A percentile compares a stretch with the other conserved stretches of the same genome.
phyloP scores from a whole-genome alignment of 208 protist species.

The Wallacemonas sp. region DNA sequence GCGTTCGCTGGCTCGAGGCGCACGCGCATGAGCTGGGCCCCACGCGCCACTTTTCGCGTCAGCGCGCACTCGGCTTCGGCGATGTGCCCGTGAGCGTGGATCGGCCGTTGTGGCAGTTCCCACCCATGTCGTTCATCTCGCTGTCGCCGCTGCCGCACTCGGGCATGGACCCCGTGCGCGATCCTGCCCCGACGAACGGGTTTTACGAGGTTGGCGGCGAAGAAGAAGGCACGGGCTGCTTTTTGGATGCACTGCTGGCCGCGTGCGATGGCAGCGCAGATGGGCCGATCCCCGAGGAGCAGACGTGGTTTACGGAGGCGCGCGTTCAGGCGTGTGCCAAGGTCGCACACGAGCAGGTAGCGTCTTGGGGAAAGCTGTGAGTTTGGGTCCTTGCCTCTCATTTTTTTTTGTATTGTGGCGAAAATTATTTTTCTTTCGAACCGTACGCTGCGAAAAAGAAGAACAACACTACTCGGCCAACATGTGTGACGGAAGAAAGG shows the following conservation, averaged over 20 bases:
- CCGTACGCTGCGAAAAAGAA: too few species aligned
- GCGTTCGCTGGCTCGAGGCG: conserved; percentile 42
- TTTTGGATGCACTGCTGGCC: conserved; percentile 40
- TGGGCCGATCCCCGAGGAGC: neutral
- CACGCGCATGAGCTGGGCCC: conserved; percentile 17
- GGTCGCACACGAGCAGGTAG: conserved; percentile 17
- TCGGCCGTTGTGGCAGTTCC: conserved; percentile 39
- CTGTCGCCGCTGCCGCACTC: conserved; percentile 32
- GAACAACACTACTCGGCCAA: too few species aligned
- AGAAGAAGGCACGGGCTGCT: conserved; percentile 60
- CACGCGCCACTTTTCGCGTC: conserved; percentile 26
- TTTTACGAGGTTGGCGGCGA: conserved; percentile 56
- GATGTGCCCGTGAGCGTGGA: conserved; percentile 59
- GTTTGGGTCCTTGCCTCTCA: neutral
- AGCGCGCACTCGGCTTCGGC: conserved; percentile 44
- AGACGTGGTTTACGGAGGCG: conserved; percentile 31
- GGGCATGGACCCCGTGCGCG: conserved; percentile 11
- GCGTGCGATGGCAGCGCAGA: conserved; percentile 16
- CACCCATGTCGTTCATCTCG: conserved; percentile 59
- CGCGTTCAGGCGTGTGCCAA: conserved; percentile 27
- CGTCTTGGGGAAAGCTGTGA: neutral
- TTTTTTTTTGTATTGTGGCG: conserved; percentile 16
- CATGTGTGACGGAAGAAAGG: too few species aligned
- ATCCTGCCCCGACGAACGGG: neutral
- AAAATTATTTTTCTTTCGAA: too few species aligned